These are phyloP conservation scores for Galerina marginata DNA, from an alignment of 768 basidiomycete genomes.

Conservation along the genomic window DNA sequence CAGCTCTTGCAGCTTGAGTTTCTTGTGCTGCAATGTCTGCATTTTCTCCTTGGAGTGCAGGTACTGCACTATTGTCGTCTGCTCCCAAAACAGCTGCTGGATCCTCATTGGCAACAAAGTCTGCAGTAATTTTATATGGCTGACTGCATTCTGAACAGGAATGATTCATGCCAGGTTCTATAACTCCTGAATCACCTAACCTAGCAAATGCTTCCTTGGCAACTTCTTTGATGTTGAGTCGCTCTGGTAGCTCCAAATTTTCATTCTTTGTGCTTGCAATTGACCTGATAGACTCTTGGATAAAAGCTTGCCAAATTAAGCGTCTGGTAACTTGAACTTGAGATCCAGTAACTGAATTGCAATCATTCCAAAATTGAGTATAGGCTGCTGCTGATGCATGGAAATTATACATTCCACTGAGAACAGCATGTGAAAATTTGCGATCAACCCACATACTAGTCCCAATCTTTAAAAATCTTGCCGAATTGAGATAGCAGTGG, in stretches of 20 bases:
- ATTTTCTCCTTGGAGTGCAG: too few species aligned
- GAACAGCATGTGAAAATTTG: not conserved
- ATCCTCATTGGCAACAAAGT: not conserved
- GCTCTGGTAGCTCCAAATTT: not conserved
- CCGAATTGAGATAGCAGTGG: not conserved
- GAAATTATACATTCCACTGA: constrained; percentile 1
- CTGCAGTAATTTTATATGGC: not conserved
- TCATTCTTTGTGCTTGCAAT: not conserved
- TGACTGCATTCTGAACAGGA: not conserved
- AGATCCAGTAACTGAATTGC: not conserved
- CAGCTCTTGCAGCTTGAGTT: too few species aligned
- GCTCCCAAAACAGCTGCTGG: too few species aligned
- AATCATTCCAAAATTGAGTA: not conserved
- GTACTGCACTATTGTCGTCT: too few species aligned
- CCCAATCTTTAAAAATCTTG: not conserved
- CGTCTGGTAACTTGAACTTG: not conserved
- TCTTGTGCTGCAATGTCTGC: too few species aligned
- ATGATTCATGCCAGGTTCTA: not conserved
- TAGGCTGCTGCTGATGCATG: not conserved
- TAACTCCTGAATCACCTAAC: not conserved
- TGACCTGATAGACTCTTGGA: not conserved
- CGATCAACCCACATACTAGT: not conserved
- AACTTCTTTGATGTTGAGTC: not conserved
- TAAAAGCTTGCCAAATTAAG: not conserved
- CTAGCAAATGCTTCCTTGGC: not conserved